Evolutionary conservation across 169 alveolate genomes (phyloP).

Genomic region (Babesia caballi): DNA sequence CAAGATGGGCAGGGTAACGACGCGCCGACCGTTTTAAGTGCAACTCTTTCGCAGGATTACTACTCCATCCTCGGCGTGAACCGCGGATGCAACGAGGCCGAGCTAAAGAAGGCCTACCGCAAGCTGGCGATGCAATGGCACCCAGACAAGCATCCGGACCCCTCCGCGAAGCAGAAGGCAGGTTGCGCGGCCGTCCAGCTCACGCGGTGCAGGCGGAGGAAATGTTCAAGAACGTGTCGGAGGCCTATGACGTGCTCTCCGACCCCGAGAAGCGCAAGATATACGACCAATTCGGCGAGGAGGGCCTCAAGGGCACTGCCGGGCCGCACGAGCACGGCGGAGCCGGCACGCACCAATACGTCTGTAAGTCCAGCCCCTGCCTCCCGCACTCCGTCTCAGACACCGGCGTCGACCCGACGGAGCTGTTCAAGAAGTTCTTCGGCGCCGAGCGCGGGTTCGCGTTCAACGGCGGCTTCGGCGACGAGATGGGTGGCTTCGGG

Average conservation of each 20-base stretch:
- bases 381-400: slow-evolving; percentile 18
- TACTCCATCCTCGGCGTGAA: slow-evolving; percentile 75
- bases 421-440: slow-evolving; percentile 76
- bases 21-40: neutral
- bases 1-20: slow-evolving; percentile 61
- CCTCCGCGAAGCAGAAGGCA: slow-evolving; percentile 64
- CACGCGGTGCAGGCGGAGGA: slow-evolving; percentile 74
- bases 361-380: slow-evolving; percentile 40
- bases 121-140: slow-evolving; percentile 90
- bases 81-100: slow-evolving; percentile 78
- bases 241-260: slow-evolving; percentile 92
- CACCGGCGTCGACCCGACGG: slow-evolving; percentile 83
- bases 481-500: slow-evolving; percentile 76
- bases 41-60: slow-evolving; percentile 50
- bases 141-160: slow-evolving; percentile 96
- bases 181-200: neutral
- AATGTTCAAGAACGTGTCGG: slow-evolving; percentile 88
- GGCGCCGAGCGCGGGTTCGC: slow-evolving; percentile 78
- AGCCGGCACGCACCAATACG: slow-evolving; percentile 54
- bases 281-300: slow-evolving; percentile 94
- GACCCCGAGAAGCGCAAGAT: slow-evolving; percentile 92
- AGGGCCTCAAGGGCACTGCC: slow-evolving; percentile 89
- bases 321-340: slow-evolving; percentile 57
- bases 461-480: slow-evolving; percentile 73
- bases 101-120: slow-evolving; percentile 89